Evolutionary conservation across 2,329 filamentous ascomycete genomes (phyloP).

Genomic region (Niveomyces coronatus): DNA sequence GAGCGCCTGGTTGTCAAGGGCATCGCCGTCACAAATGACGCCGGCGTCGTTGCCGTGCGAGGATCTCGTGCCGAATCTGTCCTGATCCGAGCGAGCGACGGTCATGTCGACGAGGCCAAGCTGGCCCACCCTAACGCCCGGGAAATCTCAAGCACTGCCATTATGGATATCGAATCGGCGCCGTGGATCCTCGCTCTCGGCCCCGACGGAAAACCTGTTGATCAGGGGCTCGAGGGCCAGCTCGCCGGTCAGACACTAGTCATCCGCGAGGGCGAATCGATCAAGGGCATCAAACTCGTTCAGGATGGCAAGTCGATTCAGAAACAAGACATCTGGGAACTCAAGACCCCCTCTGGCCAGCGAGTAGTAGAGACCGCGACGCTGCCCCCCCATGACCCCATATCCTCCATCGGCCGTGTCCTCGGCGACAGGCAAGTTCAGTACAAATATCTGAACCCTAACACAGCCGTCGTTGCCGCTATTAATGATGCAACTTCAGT

Average conservation of each 20-base stretch:
- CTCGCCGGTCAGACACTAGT: slow-evolving; percentile 45
- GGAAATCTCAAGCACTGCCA: slow-evolving; percentile 29
- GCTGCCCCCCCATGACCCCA: slow-evolving; percentile 66
- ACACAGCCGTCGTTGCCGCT: slow-evolving; percentile 67
- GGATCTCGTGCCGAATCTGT: slow-evolving; percentile 52
- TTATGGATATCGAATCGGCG: slow-evolving; percentile 42
- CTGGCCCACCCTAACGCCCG: slow-evolving; percentile 21
- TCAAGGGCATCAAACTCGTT: slow-evolving; percentile 47
- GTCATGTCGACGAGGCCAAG: slow-evolving; percentile 37
- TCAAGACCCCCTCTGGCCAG: slow-evolving; percentile 55
- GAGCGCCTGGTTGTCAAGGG: slow-evolving; percentile 57
- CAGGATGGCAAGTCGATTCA: slow-evolving; percentile 29
- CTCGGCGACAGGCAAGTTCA: slow-evolving; percentile 85
- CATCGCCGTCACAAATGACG: slow-evolving; percentile 50
- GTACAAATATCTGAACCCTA: slow-evolving; percentile 95
- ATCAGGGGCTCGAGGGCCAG: slow-evolving; percentile 33
- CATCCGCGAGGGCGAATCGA: slow-evolving; percentile 35
- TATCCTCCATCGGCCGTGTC: slow-evolving; percentile 91
- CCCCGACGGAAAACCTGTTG: slow-evolving; percentile 34
- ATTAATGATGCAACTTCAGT: slow-evolving; percentile 46
- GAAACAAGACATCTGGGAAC: slow-evolving; percentile 57
- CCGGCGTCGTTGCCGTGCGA: slow-evolving; percentile 46
- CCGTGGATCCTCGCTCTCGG: slow-evolving; percentile 46
- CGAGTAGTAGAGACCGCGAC: slow-evolving; percentile 58
- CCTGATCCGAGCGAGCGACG: slow-evolving; percentile 42